These are phyloP conservation scores for Kodamaea ohmeri DNA, from an alignment of 1,139 yeast genomes.

Conservation along the genomic window DNA sequence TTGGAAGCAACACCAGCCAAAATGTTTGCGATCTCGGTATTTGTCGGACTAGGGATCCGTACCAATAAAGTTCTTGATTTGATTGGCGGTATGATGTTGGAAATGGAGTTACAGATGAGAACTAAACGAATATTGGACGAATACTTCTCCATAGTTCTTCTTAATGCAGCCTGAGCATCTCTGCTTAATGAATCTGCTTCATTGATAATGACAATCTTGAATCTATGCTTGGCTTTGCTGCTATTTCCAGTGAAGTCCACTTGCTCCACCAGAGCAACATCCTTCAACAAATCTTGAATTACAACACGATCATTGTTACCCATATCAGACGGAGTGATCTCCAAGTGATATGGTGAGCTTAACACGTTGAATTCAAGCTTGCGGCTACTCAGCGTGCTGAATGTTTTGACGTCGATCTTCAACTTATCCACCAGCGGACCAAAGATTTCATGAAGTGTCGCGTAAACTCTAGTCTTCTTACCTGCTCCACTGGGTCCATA, in stretches of 20 bases:
- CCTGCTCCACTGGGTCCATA: slow-evolving; percentile 98
- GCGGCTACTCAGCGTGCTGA: slow-evolving; percentile 65
- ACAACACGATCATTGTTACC: slow-evolving; percentile 94
- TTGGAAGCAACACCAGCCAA: slow-evolving; percentile 53
- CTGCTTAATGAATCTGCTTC: slow-evolving; percentile 91
- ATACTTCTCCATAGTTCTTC: slow-evolving; percentile 98
- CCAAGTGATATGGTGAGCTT: slow-evolving; percentile 85
- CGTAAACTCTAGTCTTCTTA: slow-evolving; percentile 87
- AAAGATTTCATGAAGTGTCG: slow-evolving; percentile 74
- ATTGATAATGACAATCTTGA: slow-evolving; percentile 88
- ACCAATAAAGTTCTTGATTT: slow-evolving; percentile 86
- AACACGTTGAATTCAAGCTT: slow-evolving; percentile 90
- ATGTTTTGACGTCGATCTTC: slow-evolving; percentile 86
- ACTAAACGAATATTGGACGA: slow-evolving; percentile 82
- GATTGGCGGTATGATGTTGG: slow-evolving; percentile 90
- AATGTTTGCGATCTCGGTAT: slow-evolving; percentile 53
- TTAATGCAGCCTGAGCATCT: slow-evolving; percentile 96
- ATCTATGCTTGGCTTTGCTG: slow-evolving; percentile 56
- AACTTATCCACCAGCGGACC: slow-evolving; percentile 79
- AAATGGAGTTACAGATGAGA: slow-evolving; percentile 82
- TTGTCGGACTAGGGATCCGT: slow-evolving; percentile 79
- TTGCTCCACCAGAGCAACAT: slow-evolving; percentile 92
- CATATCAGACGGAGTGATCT: slow-evolving; percentile 95
- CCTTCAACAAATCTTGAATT: slow-evolving; percentile 89
- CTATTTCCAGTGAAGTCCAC: slow-evolving; percentile 61